These are phyloP conservation scores for Kwoniella sp. DNA, from an alignment of 768 basidiomycete genomes.

Conservation along the genomic window DNA sequence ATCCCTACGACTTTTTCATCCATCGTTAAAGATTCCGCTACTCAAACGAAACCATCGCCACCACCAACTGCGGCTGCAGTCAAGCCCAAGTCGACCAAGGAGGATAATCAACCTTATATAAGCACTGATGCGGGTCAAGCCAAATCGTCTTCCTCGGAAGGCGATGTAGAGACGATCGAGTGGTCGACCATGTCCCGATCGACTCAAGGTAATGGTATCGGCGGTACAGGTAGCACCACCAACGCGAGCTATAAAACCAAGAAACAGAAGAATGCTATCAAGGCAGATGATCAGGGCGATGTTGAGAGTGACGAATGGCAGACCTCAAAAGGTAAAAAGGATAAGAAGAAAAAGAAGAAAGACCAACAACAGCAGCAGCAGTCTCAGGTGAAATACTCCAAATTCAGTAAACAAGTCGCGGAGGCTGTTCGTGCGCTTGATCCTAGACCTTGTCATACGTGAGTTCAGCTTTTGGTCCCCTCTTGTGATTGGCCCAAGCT, in stretches of 20 bases:
- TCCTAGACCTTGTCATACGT: slow-evolving; percentile 53
- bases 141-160: slow-evolving; percentile 3
- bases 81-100: neutral
- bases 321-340: neutral
- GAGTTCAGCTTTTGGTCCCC: slow-evolving; percentile 24
- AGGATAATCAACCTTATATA: too few relatives aligned
- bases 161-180: slow-evolving; percentile 6
- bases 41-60: neutral
- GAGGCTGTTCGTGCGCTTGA: slow-evolving; percentile 35
- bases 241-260: slow-evolving; percentile 5
- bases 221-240: neutral
- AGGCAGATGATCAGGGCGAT: neutral
- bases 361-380: slow-evolving; percentile 15
- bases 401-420: slow-evolving; percentile 9
- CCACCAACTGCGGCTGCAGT: neutral
- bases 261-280: slow-evolving; percentile 5
- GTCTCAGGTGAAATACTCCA: neutral
- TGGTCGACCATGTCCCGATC: slow-evolving; percentile 3
- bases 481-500: too few relatives aligned
- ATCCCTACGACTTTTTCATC: slow-evolving; percentile 10
- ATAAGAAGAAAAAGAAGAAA: slow-evolving; percentile 20
- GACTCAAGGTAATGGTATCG: neutral
- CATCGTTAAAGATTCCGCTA: neutral
- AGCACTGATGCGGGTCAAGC: neutral
- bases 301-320: slow-evolving; percentile 3